Evolutionary conservation across 805 yeast genomes (phyloP).

Genomic region (Suhomyces prunicola): DNA sequence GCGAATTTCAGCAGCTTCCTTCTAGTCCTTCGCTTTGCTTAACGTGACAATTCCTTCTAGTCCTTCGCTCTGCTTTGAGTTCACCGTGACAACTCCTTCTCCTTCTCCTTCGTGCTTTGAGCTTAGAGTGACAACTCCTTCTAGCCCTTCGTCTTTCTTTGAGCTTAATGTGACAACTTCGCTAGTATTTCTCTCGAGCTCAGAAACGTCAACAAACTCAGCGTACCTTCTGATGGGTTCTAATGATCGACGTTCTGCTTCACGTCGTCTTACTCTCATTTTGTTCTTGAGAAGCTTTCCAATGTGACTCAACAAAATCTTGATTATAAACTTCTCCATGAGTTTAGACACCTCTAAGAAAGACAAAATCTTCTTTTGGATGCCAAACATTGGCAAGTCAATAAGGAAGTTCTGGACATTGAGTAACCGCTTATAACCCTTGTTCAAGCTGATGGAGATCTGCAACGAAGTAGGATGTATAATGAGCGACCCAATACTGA

Average conservation of each 20-base stretch:
- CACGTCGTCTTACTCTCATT: conserved; percentile 15
- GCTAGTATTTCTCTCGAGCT: conserved; percentile 11
- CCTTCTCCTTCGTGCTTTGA: neutral
- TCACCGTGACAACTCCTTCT: neutral
- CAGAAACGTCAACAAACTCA: conserved; percentile 21
- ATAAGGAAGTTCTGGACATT: conserved; percentile 37
- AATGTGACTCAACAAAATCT: conserved; percentile 31
- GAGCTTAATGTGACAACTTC: neutral
- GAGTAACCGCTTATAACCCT: conserved; percentile 33
- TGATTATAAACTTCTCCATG: conserved; percentile 29
- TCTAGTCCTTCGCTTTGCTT: neutral
- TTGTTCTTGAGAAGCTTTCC: conserved; percentile 38
- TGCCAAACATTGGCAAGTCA: conserved; percentile 31
- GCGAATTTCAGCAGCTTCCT: neutral
- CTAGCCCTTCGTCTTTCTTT: neutral
- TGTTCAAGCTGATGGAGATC: conserved; percentile 34
- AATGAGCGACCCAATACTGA: conserved; percentile 61
- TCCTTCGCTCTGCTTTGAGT: neutral
- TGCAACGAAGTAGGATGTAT: conserved; percentile 24
- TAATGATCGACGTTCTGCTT: conserved; percentile 17
- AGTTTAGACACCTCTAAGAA: conserved; percentile 33
- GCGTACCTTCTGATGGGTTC: conserved; percentile 22
- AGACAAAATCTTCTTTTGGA: conserved; percentile 31
- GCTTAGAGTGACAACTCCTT: neutral
- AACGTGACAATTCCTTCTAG: neutral